Evolutionary conservation across 495 filamentous ascomycete genomes (phyloP).

Genomic region (Lasiosphaeria miniovina): DNA sequence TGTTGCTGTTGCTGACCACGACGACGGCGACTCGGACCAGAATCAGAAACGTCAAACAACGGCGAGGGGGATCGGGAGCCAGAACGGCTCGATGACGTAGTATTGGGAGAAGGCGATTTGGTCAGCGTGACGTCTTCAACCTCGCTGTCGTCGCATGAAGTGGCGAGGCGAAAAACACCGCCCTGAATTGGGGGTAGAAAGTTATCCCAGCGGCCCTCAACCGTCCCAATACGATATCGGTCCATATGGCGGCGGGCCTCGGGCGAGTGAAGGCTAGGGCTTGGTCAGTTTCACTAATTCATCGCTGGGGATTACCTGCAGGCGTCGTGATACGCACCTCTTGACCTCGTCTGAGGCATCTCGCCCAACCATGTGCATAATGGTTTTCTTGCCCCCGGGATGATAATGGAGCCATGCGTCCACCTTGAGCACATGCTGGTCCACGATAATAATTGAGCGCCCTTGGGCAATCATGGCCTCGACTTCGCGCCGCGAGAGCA

Average conservation of each 20-base stretch:
- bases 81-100: slow-evolving; percentile 36
- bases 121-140: slow-evolving; percentile 21
- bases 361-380: slow-evolving; percentile 91
- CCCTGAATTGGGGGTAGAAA: slow-evolving; percentile 93
- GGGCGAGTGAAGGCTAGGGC: slow-evolving; percentile 70
- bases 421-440: slow-evolving; percentile 76
- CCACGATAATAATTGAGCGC: slow-evolving; percentile 74
- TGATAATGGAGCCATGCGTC: slow-evolving; percentile 88
- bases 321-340: slow-evolving; percentile 54
- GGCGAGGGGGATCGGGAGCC: slow-evolving; percentile 62
- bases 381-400: slow-evolving; percentile 88
- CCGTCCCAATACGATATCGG: slow-evolving; percentile 76
- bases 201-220: slow-evolving; percentile 82
- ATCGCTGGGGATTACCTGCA: not conserved
- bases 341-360: slow-evolving; percentile 97
- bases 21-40: no score
- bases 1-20: no score
- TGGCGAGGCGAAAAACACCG: slow-evolving; percentile 64
- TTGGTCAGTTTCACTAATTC: slow-evolving; percentile 2
- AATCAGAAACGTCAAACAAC: slow-evolving; percentile 56
- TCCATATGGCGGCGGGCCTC: slow-evolving; percentile 76
- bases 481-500: slow-evolving; percentile 70
- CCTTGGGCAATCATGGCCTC: slow-evolving; percentile 87
- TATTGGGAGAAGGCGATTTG: not conserved
- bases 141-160: slow-evolving; percentile 33